Conservation (phyloP, 1,284 basidiomycete species). For the Ustanciosporium gigantosporum region DNA sequence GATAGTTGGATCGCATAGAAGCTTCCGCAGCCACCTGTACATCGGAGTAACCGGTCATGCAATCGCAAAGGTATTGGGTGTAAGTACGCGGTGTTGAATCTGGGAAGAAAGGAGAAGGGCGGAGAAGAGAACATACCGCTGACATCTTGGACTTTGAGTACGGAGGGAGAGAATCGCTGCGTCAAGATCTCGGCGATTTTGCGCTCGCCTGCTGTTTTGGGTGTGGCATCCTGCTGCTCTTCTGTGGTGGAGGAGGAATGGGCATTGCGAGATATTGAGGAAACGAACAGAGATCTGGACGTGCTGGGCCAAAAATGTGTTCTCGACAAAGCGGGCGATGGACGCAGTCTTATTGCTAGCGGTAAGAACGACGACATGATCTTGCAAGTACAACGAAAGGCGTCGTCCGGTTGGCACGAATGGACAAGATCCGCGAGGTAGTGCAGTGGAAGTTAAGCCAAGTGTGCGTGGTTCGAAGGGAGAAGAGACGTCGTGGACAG, state of each 20-base stretch:
- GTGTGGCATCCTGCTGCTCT: not conserved
- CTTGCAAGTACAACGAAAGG: no score
- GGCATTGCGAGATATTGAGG: not conserved
- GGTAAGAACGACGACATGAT: no score
- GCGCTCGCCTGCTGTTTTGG: slow-evolving; percentile 23
- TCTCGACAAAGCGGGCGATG: no score
- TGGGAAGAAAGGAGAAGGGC: slow-evolving; percentile 46
- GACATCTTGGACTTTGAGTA: slow-evolving; percentile 57
- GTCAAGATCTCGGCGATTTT: slow-evolving; percentile 74
- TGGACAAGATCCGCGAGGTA: no score
- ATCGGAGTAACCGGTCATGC: slow-evolving; percentile 59
- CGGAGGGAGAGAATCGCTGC: slow-evolving; percentile 70
- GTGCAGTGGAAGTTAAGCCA: no score
- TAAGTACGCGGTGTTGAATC: not conserved
- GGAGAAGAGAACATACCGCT: slow-evolving; percentile 59
- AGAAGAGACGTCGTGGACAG: no score
- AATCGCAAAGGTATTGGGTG: not conserved
- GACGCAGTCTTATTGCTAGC: no score
- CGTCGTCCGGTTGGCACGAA: no score
- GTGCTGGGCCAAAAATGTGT: no score
- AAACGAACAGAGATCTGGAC: not conserved
- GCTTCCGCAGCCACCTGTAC: slow-evolving; percentile 80
- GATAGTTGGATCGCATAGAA: slow-evolving; percentile 93
- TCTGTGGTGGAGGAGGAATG: not conserved
- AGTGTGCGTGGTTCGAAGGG: no score